Percentiles rank a stretch among this genome's conserved stretches.
phyloP scores from a whole-genome alignment of 2,329 filamentous ascomycete species.

The Sodiomyces alkalinus region DNA sequence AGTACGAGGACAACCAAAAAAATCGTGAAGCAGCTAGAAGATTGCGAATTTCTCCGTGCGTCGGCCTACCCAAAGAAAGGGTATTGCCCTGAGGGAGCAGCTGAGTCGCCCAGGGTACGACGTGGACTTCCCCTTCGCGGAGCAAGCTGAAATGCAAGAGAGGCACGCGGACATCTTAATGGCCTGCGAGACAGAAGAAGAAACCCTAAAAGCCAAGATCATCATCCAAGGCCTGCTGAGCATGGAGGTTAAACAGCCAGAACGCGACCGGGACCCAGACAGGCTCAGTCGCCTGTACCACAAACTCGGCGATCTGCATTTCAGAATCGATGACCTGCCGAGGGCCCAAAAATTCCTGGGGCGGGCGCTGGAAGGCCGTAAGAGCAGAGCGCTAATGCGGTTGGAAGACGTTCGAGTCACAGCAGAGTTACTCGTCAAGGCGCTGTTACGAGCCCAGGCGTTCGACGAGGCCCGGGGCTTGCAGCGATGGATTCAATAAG shows the following conservation, averaged over 20 bases:
- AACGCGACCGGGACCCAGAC: conserved; percentile 6
- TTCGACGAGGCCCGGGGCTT: conserved; percentile 14
- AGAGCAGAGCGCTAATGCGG: conserved; percentile 6
- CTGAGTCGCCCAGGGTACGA: conserved; percentile 5
- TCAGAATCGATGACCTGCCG: conserved; percentile 7
- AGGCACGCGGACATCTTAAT: conserved; percentile 13
- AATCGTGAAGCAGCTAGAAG: conserved; percentile 9
- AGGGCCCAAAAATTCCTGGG: conserved; percentile 9
- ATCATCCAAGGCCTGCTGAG: conserved; percentile 10
- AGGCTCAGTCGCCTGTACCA: conserved; percentile 11
- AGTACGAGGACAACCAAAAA: conserved; percentile 12
- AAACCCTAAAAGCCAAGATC: conserved; percentile 9
- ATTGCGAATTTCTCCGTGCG: conserved; percentile 10
- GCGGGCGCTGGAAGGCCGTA: conserved; percentile 11
- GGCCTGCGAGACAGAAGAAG: conserved; percentile 8
- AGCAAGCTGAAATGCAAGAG: conserved; percentile 12
- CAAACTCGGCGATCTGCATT: conserved; percentile 13
- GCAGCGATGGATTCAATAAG: conserved; percentile 10
- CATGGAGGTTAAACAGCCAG: conserved; percentile 7
- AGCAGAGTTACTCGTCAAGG: conserved; percentile 11
- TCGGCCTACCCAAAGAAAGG: conserved; percentile 11
- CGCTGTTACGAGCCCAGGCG: conserved; percentile 9
- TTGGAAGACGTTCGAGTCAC: conserved; percentile 10
- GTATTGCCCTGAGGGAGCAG: conserved; percentile 10
- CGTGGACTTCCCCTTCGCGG: conserved; percentile 5